phyloP scores from a whole-genome alignment of 345 rosid species.

The Gossypium raimondii region DNA sequence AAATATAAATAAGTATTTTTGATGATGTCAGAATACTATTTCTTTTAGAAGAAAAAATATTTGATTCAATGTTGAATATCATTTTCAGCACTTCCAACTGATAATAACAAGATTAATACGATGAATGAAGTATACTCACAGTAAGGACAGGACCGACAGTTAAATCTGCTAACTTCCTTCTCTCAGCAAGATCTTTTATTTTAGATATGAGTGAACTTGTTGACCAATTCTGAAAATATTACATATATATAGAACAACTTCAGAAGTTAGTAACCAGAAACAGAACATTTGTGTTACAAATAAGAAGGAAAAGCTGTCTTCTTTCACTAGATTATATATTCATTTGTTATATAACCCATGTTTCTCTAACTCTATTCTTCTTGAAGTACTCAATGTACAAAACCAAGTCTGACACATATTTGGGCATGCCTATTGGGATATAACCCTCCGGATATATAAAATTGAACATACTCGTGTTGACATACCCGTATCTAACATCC shows the following conservation, averaged over 20 bases:
- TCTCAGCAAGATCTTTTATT: constrained; percentile 71
- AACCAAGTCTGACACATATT: background rate
- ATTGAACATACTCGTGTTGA: background rate
- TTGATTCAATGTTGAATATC: background rate
- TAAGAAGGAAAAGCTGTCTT: background rate
- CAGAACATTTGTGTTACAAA: background rate
- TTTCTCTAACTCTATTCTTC: background rate
- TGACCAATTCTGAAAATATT: constrained; percentile 64
- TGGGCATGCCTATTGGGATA: background rate
- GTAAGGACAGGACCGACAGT: constrained; percentile 94
- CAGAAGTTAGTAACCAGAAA: background rate
- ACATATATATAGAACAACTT: background rate
- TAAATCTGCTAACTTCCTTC: constrained; percentile 88
- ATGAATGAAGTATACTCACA: constrained; percentile 43
- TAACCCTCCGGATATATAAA: background rate
- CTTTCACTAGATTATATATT: background rate
- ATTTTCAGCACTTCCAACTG: background rate
- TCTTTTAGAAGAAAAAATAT: background rate
- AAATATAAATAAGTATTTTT: background rate
- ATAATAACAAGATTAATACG: background rate
- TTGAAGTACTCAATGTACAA: background rate
- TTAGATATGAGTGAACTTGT: constrained; percentile 54
- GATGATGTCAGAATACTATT: background rate
- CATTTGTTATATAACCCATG: background rate
- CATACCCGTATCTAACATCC: background rate